Evolutionary conservation across 2,329 filamentous ascomycete species (phyloP).

Genomic region (Harringtonia aguacate): DNA sequence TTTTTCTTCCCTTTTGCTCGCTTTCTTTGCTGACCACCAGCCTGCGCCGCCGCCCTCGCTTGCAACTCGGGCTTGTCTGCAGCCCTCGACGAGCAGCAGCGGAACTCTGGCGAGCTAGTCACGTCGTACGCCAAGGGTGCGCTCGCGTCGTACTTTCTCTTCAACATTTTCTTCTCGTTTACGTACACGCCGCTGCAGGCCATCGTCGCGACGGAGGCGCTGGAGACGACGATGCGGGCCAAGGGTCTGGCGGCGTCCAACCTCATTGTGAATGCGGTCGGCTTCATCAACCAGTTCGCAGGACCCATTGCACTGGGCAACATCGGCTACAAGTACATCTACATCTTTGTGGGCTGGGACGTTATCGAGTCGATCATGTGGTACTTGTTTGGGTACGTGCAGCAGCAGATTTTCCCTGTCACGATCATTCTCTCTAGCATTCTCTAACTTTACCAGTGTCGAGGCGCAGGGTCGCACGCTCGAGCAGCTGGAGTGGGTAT

Average conservation of each 20-base stretch:
- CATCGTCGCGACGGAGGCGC: constrained; percentile 33
- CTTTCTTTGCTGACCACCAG: constrained; percentile 1
- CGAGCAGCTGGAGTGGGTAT: constrained; percentile 39
- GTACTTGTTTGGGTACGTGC: constrained; percentile 23
- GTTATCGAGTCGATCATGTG: constrained; percentile 28
- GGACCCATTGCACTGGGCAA: constrained; percentile 32
- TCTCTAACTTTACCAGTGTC: constrained; percentile 21
- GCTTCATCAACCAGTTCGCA: constrained; percentile 38
- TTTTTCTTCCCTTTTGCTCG: background rate
- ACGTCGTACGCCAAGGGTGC: constrained; percentile 29
- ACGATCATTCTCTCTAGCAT: background rate
- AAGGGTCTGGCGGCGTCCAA: constrained; percentile 34
- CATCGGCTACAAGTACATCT: constrained; percentile 32
- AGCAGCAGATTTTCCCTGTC: too few species aligned
- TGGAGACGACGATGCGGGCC: constrained; percentile 36
- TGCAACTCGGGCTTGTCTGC: constrained; percentile 33
- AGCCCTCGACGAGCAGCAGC: constrained; percentile 19
- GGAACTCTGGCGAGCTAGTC: constrained; percentile 17
- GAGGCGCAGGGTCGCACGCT: constrained; percentile 38
- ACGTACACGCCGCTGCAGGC: constrained; percentile 38
- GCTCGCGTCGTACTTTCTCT: constrained; percentile 36
- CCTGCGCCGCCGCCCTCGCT: constrained; percentile 29
- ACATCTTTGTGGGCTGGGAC: constrained; percentile 38
- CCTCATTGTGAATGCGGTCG: constrained; percentile 32
- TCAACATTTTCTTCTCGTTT: constrained; percentile 38